Percentiles rank a stretch among this genome's conserved stretches.
These are phyloP conservation scores for Hanseniaspora clermontiae DNA, from an alignment of 805 yeast species.

Conservation along the genomic window DNA sequence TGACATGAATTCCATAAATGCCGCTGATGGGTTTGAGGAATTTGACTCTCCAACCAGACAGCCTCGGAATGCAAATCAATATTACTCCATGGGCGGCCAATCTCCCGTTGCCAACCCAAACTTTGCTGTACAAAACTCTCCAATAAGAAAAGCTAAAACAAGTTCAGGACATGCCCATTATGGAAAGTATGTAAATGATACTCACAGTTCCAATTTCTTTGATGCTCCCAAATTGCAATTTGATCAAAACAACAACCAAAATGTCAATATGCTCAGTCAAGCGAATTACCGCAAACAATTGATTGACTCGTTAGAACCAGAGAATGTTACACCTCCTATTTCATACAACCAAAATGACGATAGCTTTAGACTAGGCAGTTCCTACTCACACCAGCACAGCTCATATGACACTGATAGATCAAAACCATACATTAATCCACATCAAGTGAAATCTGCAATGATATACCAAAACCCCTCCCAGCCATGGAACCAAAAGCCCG, in stretches of 20 bases:
- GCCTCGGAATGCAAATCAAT: neutral
- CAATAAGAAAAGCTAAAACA: neutral
- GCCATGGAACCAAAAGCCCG: neutral
- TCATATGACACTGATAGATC: neutral
- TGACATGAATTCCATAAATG: neutral
- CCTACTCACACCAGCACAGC: neutral
- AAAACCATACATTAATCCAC: neutral
- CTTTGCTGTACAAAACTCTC: neutral
- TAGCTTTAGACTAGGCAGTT: neutral
- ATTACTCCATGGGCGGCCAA: neutral
- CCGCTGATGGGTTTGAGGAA: neutral
- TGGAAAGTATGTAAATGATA: neutral
- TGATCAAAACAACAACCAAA: neutral
- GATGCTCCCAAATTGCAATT: constrained; percentile 7
- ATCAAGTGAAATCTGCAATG: neutral
- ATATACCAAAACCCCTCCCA: neutral
- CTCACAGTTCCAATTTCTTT: neutral
- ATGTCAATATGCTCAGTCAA: neutral
- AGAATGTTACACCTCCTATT: neutral
- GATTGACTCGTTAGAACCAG: neutral
- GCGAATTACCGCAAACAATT: neutral
- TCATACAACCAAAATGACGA: neutral
- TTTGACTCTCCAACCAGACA: constrained; percentile 7
- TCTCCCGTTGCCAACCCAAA: constrained; percentile 9
- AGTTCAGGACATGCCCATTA: neutral